These are phyloP conservation scores for Lactarius indigo DNA, from an alignment of 768 basidiomycete species.

Conservation along the genomic window DNA sequence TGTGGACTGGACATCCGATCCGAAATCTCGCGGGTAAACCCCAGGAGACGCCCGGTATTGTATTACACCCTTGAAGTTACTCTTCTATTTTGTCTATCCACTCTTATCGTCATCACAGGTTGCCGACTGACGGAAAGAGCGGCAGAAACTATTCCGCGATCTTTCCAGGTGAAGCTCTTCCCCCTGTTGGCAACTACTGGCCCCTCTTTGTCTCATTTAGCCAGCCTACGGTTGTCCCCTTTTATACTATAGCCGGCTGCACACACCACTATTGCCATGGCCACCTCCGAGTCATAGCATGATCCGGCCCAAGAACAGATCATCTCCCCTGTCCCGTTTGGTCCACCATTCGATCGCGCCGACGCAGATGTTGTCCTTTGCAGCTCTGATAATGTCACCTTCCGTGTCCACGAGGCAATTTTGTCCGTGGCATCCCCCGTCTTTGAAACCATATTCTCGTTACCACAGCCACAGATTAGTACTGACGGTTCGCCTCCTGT, in stretches of 20 bases:
- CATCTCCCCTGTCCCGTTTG: background rate
- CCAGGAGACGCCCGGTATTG: too few relatives aligned
- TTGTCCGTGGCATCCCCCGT: conserved; percentile 9
- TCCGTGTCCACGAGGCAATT: background rate
- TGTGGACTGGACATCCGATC: too few relatives aligned
- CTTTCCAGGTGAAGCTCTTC: background rate
- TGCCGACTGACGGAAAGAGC: too few relatives aligned
- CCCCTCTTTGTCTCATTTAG: background rate
- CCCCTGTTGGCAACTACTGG: background rate
- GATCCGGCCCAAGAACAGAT: background rate
- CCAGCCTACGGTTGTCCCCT: background rate
- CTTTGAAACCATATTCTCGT: conserved; percentile 1
- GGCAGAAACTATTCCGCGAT: background rate
- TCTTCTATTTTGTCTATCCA: too few relatives aligned
- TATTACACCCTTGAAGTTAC: too few relatives aligned
- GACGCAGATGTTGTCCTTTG: background rate
- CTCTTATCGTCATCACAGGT: too few relatives aligned
- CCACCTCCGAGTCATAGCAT: background rate
- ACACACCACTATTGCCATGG: background rate
- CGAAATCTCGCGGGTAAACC: too few relatives aligned
- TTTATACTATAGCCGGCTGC: too few relatives aligned
- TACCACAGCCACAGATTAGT: background rate
- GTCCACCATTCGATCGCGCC: background rate
- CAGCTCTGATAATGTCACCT: conserved; percentile 4
- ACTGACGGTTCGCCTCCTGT: background rate